phyloP scores from a whole-genome alignment of 495 filamentous ascomycete genomes.

The Apodospora peruviana region DNA sequence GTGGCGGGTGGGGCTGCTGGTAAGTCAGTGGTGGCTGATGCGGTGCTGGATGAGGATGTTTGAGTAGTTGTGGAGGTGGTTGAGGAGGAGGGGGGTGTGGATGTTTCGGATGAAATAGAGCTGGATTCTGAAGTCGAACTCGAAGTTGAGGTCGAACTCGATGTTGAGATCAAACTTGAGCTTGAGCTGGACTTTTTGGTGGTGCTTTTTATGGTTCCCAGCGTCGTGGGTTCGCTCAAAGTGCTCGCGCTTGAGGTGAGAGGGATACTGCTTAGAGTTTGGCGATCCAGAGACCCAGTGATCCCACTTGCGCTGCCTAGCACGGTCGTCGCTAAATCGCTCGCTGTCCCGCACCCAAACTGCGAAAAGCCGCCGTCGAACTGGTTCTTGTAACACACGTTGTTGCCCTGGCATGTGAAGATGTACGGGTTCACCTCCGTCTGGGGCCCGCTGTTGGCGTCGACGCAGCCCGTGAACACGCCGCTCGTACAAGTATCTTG shows the following conservation, averaged over 20 bases:
- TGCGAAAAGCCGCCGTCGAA: slow-evolving; percentile 46
- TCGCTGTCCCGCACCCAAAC: slow-evolving; percentile 44
- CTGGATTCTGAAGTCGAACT: background rate
- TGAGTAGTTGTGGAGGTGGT: slow-evolving; percentile 8
- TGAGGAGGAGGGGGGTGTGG: slow-evolving; percentile 2
- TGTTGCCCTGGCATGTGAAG: slow-evolving; percentile 37
- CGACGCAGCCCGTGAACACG: slow-evolving; percentile 45
- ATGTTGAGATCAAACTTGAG: slow-evolving; percentile 6
- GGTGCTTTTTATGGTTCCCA: slow-evolving; percentile 18
- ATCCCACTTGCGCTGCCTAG: slow-evolving; percentile 30
- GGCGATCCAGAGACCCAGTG: slow-evolving; percentile 22
- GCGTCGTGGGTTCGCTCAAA: slow-evolving; percentile 32
- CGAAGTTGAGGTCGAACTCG: slow-evolving; percentile 1
- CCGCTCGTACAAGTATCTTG: slow-evolving; percentile 36
- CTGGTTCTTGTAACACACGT: slow-evolving; percentile 41
- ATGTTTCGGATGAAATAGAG: background rate
- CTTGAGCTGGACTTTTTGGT: slow-evolving; percentile 7
- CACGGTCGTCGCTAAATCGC: slow-evolving; percentile 36
- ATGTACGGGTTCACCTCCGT: slow-evolving; percentile 45
- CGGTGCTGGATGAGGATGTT: slow-evolving; percentile 11
- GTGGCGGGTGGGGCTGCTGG: slow-evolving; percentile 3
- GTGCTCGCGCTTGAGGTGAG: slow-evolving; percentile 26
- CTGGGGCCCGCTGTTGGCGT: slow-evolving; percentile 38
- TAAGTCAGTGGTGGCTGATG: slow-evolving; percentile 7
- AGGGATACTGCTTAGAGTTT: slow-evolving; percentile 23